phyloP scores from a whole-genome alignment of 2,329 filamentous ascomycete genomes.

The Kalmusia sp. region DNA sequence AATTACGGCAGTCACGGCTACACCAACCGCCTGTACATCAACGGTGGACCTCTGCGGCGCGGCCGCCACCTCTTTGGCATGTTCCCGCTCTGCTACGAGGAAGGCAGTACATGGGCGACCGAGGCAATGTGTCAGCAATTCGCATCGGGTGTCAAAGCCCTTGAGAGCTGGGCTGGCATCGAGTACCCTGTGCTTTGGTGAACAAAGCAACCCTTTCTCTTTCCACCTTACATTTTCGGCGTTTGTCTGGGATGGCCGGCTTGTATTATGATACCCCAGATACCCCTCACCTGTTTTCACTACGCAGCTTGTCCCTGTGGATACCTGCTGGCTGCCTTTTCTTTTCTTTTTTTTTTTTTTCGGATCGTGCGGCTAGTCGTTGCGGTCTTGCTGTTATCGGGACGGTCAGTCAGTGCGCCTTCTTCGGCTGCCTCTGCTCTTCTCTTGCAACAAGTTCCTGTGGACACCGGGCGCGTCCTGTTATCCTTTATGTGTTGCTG shows the following conservation, averaged over 20 bases:
- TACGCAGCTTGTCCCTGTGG: background rate
- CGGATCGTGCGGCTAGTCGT: too few relatives aligned
- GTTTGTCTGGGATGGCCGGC: background rate
- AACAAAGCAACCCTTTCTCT: background rate
- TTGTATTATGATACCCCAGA: constrained; percentile 5
- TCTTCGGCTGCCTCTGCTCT: too few relatives aligned
- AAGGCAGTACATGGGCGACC: background rate
- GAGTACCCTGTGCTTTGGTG: background rate
- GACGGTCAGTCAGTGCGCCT: too few relatives aligned
- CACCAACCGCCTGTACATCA: constrained; percentile 2
- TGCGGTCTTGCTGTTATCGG: too few relatives aligned
- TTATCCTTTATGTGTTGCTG: too few relatives aligned
- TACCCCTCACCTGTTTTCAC: background rate
- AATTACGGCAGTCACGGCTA: background rate
- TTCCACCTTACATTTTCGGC: background rate
- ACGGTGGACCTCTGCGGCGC: background rate
- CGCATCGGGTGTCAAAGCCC: background rate
- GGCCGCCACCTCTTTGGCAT: constrained; percentile 5
- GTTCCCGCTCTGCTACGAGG: constrained; percentile 5
- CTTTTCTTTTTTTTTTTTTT: too few relatives aligned
- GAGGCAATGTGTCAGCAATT: constrained; percentile 5
- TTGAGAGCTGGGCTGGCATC: background rate
- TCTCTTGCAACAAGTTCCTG: too few relatives aligned
- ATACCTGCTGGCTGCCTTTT: background rate
- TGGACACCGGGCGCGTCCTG: too few relatives aligned